Percentiles rank a stretch among this genome's conserved stretches.
phyloP scores from a whole-genome alignment of 768 basidiomycete genomes.

The Termitomyces sp. region DNA sequence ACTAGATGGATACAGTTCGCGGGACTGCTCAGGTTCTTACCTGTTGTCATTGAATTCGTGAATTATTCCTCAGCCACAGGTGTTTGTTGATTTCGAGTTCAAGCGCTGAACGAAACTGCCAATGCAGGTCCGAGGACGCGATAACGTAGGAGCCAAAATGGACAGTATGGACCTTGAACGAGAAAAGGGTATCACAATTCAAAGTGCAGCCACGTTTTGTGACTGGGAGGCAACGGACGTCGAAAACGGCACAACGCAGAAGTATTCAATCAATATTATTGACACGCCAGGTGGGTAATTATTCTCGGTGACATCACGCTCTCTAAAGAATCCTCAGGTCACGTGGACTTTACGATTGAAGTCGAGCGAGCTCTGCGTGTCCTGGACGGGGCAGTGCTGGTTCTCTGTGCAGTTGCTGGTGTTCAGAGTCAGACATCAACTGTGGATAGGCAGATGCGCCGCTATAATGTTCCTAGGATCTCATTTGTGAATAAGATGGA shows the following conservation, averaged over 20 bases:
- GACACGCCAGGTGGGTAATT: conserved; percentile 80
- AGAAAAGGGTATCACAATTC: conserved; percentile 99
- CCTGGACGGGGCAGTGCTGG: conserved; percentile 92
- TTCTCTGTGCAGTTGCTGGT: conserved; percentile 94
- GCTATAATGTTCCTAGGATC: conserved; percentile 92
- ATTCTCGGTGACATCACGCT: background rate
- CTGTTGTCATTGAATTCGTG: conserved; percentile 8
- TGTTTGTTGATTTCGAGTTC: conserved; percentile 9
- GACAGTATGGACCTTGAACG: conserved; percentile 99
- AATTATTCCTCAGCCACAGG: conserved; percentile 15
- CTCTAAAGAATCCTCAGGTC: conserved; percentile 46
- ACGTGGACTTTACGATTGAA: conserved; percentile 99
- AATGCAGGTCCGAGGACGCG: conserved; percentile 80
- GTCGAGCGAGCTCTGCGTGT: conserved; percentile 96
- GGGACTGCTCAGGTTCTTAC: background rate
- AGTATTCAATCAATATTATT: conserved; percentile 95
- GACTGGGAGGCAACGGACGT: conserved; percentile 83
- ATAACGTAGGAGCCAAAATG: conserved; percentile 99
- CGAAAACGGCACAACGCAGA: conserved; percentile 55
- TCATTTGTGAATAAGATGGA: conserved; percentile 99
- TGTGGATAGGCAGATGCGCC: conserved; percentile 97
- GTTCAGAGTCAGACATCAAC: conserved; percentile 99
- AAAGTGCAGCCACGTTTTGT: conserved; percentile 97
- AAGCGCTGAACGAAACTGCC: conserved; percentile 2
- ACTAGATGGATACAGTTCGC: conserved; percentile 5